Evolutionary conservation across 352 stramenopile species (phyloP), one percentile per base, ranked within the genome.

Genomic region (Pythium phragmiticola): DNA sequence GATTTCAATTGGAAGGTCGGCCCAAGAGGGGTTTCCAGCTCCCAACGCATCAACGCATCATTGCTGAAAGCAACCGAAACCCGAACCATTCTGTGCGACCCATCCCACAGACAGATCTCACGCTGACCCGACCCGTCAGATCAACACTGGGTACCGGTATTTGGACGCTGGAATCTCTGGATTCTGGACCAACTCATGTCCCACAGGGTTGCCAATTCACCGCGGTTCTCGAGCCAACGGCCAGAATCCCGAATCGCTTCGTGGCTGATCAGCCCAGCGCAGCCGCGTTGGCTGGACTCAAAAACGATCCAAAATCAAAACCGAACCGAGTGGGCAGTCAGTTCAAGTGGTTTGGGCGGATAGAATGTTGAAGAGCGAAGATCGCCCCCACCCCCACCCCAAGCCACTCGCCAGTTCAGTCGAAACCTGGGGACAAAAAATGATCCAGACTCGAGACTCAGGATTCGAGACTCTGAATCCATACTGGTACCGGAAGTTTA

Each of bases 281-380:
- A 66, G 60, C 60, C 60, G 59, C 49, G 57, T 37, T 17, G 37
- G 33, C 50, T 66, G 50, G 51, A 33, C 60, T 65, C 57, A 65
- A 58, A 65, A 65, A 58, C 58, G 48, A 39, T 52, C 58, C 48
- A 63, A 46, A 19, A 21, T 52, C 58, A 37, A 63, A 46, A 19
- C 9, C 12, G n/a, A 37, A 30, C 37, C 3, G 19, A 42, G 16
- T 48, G 51, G 43, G 36, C 60, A 66, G 60, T 66, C 60, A 66
- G 60, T 66, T 65, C 59, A 65, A 45, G 45, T 30, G 57, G 13
- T 34, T 16, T 11, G 48, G 21, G 23, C 16, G 46, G 26, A 50
- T 16, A 63, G 59, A 65, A 55, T 57, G 59, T 65, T 65, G 59
- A 65, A 65, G 59, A n/a, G 19, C 49, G 53, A 65, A 65, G 59